phyloP scores from a whole-genome alignment of 129 eudicot species.

The Centrapalus pauciflorus region DNA sequence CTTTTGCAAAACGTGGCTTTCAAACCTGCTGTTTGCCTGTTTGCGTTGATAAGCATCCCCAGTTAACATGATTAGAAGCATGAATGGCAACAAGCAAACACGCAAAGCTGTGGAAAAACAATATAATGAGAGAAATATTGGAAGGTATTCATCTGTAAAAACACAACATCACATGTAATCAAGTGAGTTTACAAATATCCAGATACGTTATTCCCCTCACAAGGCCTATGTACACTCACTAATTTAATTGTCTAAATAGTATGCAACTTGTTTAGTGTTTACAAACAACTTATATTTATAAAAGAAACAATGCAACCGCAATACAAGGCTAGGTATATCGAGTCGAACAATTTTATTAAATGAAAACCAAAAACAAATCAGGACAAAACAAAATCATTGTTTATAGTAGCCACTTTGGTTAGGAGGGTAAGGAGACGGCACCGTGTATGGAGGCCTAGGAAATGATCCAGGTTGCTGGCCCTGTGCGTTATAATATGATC shows the following conservation, averaged over 20 bases:
- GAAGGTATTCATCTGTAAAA: too few relatives aligned
- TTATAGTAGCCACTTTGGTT: conserved; percentile 82
- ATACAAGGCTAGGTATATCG: not conserved
- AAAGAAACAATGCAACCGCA: not conserved
- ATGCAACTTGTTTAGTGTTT: conserved; percentile 13
- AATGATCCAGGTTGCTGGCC: conserved; percentile 71
- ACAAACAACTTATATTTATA: not conserved
- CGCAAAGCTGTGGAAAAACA: too few relatives aligned
- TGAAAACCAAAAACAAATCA: conserved; percentile 5
- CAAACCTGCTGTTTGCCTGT: too few relatives aligned
- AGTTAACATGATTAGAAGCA: too few relatives aligned
- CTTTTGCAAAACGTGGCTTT: too few relatives aligned
- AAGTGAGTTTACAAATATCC: too few relatives aligned
- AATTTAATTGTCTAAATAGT: not conserved
- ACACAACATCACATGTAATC: too few relatives aligned
- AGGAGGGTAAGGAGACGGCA: conserved; percentile 69
- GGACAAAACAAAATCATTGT: conserved; percentile 27
- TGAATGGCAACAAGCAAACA: too few relatives aligned
- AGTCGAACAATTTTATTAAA: conserved; percentile 13
- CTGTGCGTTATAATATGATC: conserved; percentile 74
- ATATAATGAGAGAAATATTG: too few relatives aligned
- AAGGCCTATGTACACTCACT: conserved; percentile 19
- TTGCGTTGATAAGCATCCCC: too few relatives aligned
- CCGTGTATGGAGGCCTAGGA: conserved; percentile 89
- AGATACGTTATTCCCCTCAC: not conserved